A percentile compares a stretch with the other conserved stretches of the same genome.
Conservation (phyloP, 2,329 filamentous ascomycete species). For the Lomentospora prolificans region DNA sequence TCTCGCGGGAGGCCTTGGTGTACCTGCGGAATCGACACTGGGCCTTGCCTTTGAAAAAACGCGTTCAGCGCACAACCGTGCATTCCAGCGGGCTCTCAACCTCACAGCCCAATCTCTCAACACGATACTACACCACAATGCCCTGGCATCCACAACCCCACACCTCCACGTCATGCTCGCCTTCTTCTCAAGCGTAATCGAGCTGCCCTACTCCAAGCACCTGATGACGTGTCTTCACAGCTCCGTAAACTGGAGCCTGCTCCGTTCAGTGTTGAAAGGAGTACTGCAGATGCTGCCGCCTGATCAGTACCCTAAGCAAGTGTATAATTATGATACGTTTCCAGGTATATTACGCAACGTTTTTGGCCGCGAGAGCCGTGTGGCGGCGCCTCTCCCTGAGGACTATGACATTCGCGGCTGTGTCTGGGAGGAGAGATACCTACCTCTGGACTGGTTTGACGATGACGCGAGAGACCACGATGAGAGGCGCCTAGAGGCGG, state of each 20-base stretch:
- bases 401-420: slow-evolving; percentile 59
- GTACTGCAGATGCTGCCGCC: slow-evolving; percentile 8
- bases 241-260: slow-evolving; percentile 44
- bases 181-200: slow-evolving; percentile 40
- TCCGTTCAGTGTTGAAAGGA: slow-evolving; percentile 30
- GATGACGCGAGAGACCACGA: slow-evolving; percentile 53
- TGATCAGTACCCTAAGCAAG: background rate
- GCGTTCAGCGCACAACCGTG: background rate
- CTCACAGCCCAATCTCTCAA: background rate
- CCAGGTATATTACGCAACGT: background rate
- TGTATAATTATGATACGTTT: background rate
- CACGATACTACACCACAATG: background rate
- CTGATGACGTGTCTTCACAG: slow-evolving; percentile 29
- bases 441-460: slow-evolving; percentile 48
- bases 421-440: slow-evolving; percentile 49
- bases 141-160: slow-evolving; percentile 43
- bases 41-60: background rate
- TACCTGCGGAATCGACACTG: background rate
- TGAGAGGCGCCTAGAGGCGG: slow-evolving; percentile 52
- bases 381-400: slow-evolving; percentile 49
- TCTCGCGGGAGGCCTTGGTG: slow-evolving; percentile 22
- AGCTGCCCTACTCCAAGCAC: slow-evolving; percentile 1
- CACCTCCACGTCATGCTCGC: slow-evolving; percentile 52
- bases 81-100: background rate
- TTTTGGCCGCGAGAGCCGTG: background rate